These are phyloP conservation scores for Wallacemonas rigidus DNA, from an alignment of 208 protist species.

Conservation along the genomic window DNA sequence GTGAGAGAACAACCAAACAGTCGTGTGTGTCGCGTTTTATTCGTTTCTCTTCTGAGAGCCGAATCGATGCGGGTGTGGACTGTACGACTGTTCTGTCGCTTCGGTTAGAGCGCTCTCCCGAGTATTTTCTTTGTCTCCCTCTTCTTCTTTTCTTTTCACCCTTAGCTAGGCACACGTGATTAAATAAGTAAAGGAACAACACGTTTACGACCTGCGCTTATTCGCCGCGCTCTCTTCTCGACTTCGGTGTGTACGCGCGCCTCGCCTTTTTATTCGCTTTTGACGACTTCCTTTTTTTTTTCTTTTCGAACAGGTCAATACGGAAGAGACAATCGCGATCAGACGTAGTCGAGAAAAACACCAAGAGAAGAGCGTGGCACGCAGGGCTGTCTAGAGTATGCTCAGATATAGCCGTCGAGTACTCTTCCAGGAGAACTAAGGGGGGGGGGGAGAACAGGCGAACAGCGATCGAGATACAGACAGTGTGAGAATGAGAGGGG, in stretches of 20 bases:
- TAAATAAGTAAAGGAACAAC: constrained; percentile 13
- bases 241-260: background rate
- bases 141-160: constrained; percentile 19
- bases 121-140: background rate
- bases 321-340: no score
- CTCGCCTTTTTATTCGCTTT: no score
- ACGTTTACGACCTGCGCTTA: background rate
- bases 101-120: no score
- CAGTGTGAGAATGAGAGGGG: no score
- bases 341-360: background rate
- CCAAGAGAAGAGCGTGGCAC: background rate
- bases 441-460: background rate
- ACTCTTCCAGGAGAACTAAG: background rate
- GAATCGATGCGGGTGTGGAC: background rate
- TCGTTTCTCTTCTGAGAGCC: constrained; percentile 5
- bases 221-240: background rate
- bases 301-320: no score
- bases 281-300: no score
- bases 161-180: background rate
- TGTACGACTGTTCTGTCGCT: no score
- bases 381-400: constrained; percentile 6
- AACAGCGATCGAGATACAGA: no score
- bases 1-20: background rate
- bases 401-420: background rate
- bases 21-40: background rate